Percentiles rank a stretch among this genome's conserved stretches.
Evolutionary conservation across 176 grass and related monocot species (phyloP).

Genomic region (Eremochloa ophiuroides): DNA sequence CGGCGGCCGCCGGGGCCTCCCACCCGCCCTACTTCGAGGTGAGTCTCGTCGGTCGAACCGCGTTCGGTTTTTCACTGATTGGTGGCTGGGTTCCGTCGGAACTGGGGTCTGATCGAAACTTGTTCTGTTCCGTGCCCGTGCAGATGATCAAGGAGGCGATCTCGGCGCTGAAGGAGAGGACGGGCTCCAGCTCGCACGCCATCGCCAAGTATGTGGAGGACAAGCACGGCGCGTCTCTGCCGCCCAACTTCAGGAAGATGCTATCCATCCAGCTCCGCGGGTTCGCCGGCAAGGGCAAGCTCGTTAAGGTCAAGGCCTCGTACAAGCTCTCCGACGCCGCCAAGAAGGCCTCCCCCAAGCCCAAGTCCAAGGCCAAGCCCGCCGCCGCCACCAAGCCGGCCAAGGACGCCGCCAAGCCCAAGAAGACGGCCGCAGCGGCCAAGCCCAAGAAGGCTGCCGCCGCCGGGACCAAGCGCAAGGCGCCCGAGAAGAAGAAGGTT

Average conservation of each 20-base stretch:
- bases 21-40: constrained; percentile 80
- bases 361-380: constrained; percentile 26
- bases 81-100: neutral
- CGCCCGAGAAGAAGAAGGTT: constrained; percentile 30
- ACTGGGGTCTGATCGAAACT: neutral
- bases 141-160: constrained; percentile 98
- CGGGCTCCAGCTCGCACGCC: constrained; percentile 70
- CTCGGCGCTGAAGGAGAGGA: constrained; percentile 63
- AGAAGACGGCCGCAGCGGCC: constrained; percentile 1
- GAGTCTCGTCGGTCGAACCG: neutral
- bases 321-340: constrained; percentile 79
- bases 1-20: neutral
- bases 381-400: neutral
- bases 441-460: constrained; percentile 17
- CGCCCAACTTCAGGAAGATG: constrained; percentile 82
- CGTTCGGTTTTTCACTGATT: fast-evolving
- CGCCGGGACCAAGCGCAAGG: constrained; percentile 43
- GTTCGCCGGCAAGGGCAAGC: constrained; percentile 66
- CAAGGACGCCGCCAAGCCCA: constrained; percentile 27
- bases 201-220: constrained; percentile 86
- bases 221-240: constrained; percentile 58
- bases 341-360: constrained; percentile 39
- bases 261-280: constrained; percentile 52
- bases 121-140: neutral
- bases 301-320: constrained; percentile 96